Conservation (phyloP, 192 early-diverging fungal species). For the Cetraspora pellucida region DNA sequence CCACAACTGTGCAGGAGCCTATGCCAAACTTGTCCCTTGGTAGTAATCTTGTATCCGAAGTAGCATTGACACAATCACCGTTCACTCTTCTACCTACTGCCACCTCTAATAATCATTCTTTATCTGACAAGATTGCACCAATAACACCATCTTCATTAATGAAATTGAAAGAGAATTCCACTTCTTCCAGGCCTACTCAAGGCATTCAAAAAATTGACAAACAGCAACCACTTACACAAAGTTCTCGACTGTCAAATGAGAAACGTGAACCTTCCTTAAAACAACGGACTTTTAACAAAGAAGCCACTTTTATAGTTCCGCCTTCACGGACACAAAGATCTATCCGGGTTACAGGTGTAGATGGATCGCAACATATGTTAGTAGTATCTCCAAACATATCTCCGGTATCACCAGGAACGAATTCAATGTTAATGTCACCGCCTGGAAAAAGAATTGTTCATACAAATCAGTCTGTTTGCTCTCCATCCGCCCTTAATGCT, state of each 20-base stretch:
- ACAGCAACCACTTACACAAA: neutral
- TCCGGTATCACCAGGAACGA: neutral
- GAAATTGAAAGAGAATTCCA: constrained; percentile 50
- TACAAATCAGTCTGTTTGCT: constrained; percentile 33
- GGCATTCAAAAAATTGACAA: constrained; percentile 30
- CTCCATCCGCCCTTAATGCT: constrained; percentile 35
- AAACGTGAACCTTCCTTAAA: no score
- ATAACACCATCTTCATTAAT: constrained; percentile 71
- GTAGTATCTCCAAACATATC: neutral
- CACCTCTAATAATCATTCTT: no score
- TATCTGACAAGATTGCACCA: constrained; percentile 44
- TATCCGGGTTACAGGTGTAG: neutral
- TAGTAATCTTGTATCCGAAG: constrained; percentile 19
- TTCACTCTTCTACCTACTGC: neutral
- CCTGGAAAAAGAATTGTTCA: constrained; percentile 18
- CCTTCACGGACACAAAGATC: neutral
- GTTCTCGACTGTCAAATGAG: no score
- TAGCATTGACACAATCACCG: neutral
- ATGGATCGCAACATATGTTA: neutral
- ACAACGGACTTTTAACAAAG: neutral
- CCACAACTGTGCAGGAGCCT: neutral
- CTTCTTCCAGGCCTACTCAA: constrained; percentile 35
- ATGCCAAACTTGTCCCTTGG: constrained; percentile 30
- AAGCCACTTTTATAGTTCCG: neutral
- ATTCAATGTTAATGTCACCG: constrained; percentile 10